Percentiles rank a stretch among this genome's conserved stretches.
These are phyloP conservation scores for Geotrichum citri-aurantii DNA, from an alignment of 1,139 yeast genomes.

Conservation along the genomic window DNA sequence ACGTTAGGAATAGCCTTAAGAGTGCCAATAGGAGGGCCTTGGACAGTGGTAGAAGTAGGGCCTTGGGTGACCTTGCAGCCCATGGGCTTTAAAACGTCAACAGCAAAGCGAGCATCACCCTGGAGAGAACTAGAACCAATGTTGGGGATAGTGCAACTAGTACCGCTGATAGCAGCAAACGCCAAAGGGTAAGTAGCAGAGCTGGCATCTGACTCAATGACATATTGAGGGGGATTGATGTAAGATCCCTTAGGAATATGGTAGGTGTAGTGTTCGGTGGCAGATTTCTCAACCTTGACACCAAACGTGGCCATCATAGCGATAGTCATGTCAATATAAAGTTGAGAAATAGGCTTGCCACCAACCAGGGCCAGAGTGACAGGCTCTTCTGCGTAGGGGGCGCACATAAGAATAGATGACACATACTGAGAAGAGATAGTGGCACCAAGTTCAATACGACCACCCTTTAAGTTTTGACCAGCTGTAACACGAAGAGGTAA, in stretches of 20 bases:
- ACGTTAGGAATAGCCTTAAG: constrained; percentile 67
- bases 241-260: constrained; percentile 83
- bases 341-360: constrained; percentile 93
- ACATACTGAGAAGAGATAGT: constrained; percentile 97
- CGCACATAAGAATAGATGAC: constrained; percentile 93
- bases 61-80: constrained; percentile 87
- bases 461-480: constrained; percentile 75
- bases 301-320: constrained; percentile 94
- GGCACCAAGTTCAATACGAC: constrained; percentile 88
- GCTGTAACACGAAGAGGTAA: constrained; percentile 73
- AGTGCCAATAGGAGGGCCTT: constrained; percentile 71
- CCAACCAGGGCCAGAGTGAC: constrained; percentile 87
- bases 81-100: constrained; percentile 89
- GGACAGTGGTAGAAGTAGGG: constrained; percentile 79
- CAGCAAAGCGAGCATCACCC: constrained; percentile 97
- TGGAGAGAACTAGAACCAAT: constrained; percentile 89
- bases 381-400: constrained; percentile 88
- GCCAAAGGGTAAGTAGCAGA: constrained; percentile 98
- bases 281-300: constrained; percentile 63
- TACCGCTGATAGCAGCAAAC: constrained; percentile 95
- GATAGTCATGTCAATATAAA: constrained; percentile 95
- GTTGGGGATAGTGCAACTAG: constrained; percentile 87
- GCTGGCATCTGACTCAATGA: constrained; percentile 96
- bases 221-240: constrained; percentile 74
- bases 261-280: constrained; percentile 73